Evolutionary conservation across 225 moss, liverwort and hornwort genomes (phyloP).

Genomic region (Antitrichia curtipendula): DNA sequence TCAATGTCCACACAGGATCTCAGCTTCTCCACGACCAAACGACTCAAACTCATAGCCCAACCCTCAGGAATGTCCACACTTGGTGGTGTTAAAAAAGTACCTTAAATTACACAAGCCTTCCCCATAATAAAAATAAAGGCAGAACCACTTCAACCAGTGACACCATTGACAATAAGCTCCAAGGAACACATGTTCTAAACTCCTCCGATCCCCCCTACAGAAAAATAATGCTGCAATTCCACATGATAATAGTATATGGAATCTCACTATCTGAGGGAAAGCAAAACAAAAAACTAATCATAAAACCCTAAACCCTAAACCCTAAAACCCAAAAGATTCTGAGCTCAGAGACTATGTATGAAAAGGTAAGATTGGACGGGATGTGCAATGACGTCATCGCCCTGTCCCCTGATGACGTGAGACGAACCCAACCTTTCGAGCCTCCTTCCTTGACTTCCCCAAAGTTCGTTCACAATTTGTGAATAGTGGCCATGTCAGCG

Average conservation of each 20-base stretch:
- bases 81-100: background rate
- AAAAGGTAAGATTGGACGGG: background rate
- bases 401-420: background rate
- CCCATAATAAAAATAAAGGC: background rate
- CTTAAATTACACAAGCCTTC: background rate
- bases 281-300: background rate
- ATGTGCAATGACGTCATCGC: background rate
- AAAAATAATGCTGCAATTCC: background rate
- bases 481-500: constrained; percentile 72
- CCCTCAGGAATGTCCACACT: background rate
- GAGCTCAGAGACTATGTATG: background rate
- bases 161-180: background rate
- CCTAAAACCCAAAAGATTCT: background rate
- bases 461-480: constrained; percentile 32
- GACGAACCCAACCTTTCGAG: background rate
- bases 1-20: background rate
- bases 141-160: background rate
- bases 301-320: no score
- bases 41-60: background rate
- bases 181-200: background rate
- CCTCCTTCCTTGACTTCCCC: background rate
- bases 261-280: background rate
- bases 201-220: background rate
- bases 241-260: background rate
- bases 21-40: background rate